Evolutionary conservation across 106 monocot genomes (phyloP), one percentile per base, ranked within the genome.

Genomic region (Allium sativum): DNA sequence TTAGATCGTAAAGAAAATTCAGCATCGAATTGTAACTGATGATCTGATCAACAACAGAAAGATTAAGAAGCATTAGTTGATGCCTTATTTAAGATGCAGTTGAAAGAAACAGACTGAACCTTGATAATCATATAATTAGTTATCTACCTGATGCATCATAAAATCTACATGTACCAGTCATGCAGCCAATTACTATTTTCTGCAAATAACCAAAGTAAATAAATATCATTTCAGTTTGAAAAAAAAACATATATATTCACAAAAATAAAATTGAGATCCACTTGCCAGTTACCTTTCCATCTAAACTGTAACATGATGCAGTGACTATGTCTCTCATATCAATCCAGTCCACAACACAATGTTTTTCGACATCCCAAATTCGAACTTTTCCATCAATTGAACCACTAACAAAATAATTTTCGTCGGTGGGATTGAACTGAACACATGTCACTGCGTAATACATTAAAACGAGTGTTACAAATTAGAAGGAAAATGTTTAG

Each of bases 301-400:
- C 76, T 7, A 79, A 79, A 9, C 57, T 55, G 61, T 84, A 91
- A 74, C 84, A 87, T n/a, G 82, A 62, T 6, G 87, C 83, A 46
- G 90, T 90, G 14, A 90, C 64, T 31, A 96, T 90, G 55, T 96
- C 87, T 58, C 69, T 79, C n/a, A 71, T 53, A 61, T 90, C 84
- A 69, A 55, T 73, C 95, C 95, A 96, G 21, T 79, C 65, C 56
- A 90, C 81, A 40, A 96, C 90, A 50, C 64, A 79, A 20, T 71
- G 57, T 43, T 58, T 56, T 19, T 53, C 21, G 50, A 84, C 75
- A 45, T 83, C 79, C 95, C 95, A 96, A 55, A 96, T 78, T 18
- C 95, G 90, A 64, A 96, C 66, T 66, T 86, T 90, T 7, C 95
- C 95, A 78, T 96, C 95, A 55, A 96, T 77, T 10, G 81, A 96